Evolutionary conservation across 202 grass and related monocot species (phyloP).

Genomic region (Panicum hallii): DNA sequence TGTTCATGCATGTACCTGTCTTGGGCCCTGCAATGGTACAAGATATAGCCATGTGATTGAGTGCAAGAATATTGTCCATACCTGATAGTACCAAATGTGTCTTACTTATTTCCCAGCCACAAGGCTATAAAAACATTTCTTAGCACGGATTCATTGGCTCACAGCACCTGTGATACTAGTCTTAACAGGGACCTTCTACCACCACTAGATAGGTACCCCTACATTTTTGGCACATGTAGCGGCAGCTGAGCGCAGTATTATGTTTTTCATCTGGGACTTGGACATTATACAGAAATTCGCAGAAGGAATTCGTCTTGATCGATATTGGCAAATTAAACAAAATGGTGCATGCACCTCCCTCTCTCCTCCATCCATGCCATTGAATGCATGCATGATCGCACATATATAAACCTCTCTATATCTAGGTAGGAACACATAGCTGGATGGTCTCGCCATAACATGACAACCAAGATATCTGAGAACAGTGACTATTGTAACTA

Average conservation of each 20-base stretch:
- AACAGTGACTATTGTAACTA: neutral
- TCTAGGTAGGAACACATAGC: neutral
- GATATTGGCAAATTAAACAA: neutral
- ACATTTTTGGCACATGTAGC: neutral
- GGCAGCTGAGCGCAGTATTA: neutral
- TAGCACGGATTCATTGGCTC: neutral
- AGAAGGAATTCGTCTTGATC: neutral
- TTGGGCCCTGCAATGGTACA: neutral
- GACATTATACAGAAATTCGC: neutral
- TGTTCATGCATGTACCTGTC: slow-evolving; percentile 6
- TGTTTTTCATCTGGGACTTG: neutral
- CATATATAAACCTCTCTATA: neutral
- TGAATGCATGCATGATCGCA: slow-evolving; percentile 8
- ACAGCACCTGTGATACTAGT: neutral
- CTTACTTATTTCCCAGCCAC: neutral
- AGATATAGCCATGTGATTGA: neutral
- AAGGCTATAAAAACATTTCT: neutral
- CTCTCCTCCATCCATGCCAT: neutral
- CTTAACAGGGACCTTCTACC: neutral
- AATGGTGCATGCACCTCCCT: slow-evolving; percentile 25
- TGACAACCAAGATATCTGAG: neutral
- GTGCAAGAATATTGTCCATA: neutral
- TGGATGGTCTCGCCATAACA: neutral
- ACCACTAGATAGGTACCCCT: neutral
- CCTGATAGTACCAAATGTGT: neutral